Conservation (phyloP, 1,284 basidiomycete species). For the Xerocomus minutiporus region DNA sequence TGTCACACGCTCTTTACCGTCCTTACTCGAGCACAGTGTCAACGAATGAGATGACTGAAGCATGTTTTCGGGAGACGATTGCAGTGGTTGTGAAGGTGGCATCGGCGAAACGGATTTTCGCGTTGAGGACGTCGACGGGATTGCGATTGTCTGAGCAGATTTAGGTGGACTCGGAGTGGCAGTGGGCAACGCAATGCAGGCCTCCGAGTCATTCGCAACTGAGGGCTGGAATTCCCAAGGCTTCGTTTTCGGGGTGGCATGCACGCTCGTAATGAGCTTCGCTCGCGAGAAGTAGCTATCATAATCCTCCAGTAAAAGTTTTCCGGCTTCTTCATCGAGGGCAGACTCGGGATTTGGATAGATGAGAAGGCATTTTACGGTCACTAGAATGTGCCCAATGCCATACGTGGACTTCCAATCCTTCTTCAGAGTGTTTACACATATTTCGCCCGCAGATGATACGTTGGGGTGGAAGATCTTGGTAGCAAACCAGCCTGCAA, state of each 20-base stretch:
- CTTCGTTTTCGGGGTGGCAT: slow-evolving; percentile 68
- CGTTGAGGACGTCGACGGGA: slow-evolving; percentile 26
- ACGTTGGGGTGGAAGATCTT: slow-evolving; percentile 98
- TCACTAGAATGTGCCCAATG: slow-evolving; percentile 85
- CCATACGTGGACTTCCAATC: slow-evolving; percentile 94
- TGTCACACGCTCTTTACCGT: slow-evolving; percentile 52
- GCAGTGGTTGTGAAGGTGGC: slow-evolving; percentile 33
- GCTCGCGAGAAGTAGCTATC: slow-evolving; percentile 80
- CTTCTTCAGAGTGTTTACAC: slow-evolving; percentile 96
- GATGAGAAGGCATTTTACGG: slow-evolving; percentile 91
- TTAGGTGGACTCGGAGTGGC: slow-evolving; percentile 21
- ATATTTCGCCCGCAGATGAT: slow-evolving; percentile 86
- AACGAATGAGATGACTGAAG: slow-evolving; percentile 33
- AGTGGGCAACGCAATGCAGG: slow-evolving; percentile 15
- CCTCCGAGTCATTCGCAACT: slow-evolving; percentile 21
- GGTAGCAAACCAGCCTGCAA: slow-evolving; percentile 78
- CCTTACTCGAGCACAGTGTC: slow-evolving; percentile 40
- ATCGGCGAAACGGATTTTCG: slow-evolving; percentile 39
- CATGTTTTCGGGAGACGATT: slow-evolving; percentile 38
- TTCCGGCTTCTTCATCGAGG: slow-evolving; percentile 91
- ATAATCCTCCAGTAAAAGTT: slow-evolving; percentile 85
- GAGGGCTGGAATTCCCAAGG: slow-evolving; percentile 66
- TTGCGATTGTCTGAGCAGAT: slow-evolving; percentile 24
- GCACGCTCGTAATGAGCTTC: slow-evolving; percentile 78
- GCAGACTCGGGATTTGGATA: slow-evolving; percentile 96